phyloP scores from a whole-genome alignment of 2,329 filamentous ascomycete genomes.

The Exophiala mesophila region DNA sequence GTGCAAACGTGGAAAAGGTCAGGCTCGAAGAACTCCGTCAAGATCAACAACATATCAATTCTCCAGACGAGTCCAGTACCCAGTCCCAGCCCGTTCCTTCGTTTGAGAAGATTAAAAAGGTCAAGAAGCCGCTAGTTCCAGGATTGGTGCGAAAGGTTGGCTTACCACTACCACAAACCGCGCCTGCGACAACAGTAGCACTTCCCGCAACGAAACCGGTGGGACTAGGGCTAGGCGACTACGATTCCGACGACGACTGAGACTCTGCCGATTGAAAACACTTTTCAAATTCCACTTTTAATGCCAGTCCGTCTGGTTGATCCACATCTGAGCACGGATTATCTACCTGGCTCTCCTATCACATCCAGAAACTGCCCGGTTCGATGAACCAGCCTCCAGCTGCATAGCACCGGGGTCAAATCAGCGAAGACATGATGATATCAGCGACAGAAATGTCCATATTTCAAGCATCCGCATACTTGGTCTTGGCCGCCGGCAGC shows the following conservation, averaged over 20 bases:
- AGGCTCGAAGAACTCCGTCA: conserved; percentile 41
- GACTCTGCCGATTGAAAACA: neutral
- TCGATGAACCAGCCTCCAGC: too few relatives aligned
- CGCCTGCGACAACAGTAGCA: conserved; percentile 1
- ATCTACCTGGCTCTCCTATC: too few relatives aligned
- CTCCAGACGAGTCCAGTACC: conserved; percentile 8
- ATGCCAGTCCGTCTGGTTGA: too few relatives aligned
- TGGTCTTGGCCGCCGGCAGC: conserved; percentile 34
- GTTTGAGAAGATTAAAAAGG: conserved; percentile 73
- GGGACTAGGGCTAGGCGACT: conserved; percentile 22
- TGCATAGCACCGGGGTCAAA: too few relatives aligned
- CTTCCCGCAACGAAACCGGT: conserved; percentile 3
- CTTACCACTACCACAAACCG: neutral
- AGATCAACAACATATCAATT: conserved; percentile 33
- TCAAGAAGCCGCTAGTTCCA: conserved; percentile 76
- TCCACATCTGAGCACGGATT: too few relatives aligned
- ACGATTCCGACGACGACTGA: conserved; percentile 25
- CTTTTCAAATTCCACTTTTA: too few relatives aligned
- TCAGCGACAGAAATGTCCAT: too few relatives aligned
- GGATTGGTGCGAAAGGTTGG: conserved; percentile 69
- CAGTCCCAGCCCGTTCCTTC: conserved; percentile 49
- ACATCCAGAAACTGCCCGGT: too few relatives aligned
- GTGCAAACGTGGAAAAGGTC: conserved; percentile 52
- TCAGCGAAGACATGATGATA: too few relatives aligned
- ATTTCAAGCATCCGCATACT: conserved; percentile 29